These are phyloP conservation scores for Panellus pusillus DNA, from an alignment of 768 basidiomycete species.

Conservation along the genomic window DNA sequence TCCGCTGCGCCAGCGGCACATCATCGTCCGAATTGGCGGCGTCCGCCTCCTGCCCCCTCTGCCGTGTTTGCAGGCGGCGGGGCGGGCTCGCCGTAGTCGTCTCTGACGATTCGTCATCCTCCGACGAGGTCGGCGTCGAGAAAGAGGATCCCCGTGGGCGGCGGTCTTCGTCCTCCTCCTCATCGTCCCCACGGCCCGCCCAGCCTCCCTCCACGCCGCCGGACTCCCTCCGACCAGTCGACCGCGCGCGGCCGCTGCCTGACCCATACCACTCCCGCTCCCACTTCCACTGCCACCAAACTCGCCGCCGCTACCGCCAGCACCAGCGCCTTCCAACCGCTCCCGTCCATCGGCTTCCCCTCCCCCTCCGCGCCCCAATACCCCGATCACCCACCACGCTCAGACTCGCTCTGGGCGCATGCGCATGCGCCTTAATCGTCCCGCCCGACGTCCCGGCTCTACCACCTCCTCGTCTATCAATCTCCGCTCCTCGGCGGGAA, in stretches of 20 bases:
- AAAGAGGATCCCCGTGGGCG: constrained; percentile 30
- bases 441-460: constrained; percentile 47
- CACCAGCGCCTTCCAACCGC: constrained; percentile 25
- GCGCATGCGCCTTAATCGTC: constrained; percentile 35
- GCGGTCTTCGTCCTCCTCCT: constrained; percentile 38
- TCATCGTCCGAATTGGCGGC: constrained; percentile 60
- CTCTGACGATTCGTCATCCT: constrained; percentile 32
- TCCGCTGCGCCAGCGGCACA: constrained; percentile 77
- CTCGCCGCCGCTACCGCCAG: constrained; percentile 12
- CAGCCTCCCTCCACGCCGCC: constrained; percentile 18
- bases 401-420: neutral
- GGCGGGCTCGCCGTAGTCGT: constrained; percentile 36
- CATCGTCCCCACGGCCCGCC: constrained; percentile 25
- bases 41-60: no score
- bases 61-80: neutral
- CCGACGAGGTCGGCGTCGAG: constrained; percentile 29
- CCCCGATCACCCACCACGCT: constrained; percentile 3
- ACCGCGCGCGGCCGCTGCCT: constrained; percentile 18
- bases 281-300: constrained; percentile 20
- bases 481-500: constrained; percentile 2
- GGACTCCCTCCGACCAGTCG: constrained; percentile 21
- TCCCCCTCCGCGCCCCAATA: constrained; percentile 18
- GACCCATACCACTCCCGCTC: constrained; percentile 23
- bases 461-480: constrained; percentile 25
- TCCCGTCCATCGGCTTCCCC: constrained; percentile 26